phyloP scores from a whole-genome alignment of 108 stramenopile species.

The Fragilariopsis cylindrus region DNA sequence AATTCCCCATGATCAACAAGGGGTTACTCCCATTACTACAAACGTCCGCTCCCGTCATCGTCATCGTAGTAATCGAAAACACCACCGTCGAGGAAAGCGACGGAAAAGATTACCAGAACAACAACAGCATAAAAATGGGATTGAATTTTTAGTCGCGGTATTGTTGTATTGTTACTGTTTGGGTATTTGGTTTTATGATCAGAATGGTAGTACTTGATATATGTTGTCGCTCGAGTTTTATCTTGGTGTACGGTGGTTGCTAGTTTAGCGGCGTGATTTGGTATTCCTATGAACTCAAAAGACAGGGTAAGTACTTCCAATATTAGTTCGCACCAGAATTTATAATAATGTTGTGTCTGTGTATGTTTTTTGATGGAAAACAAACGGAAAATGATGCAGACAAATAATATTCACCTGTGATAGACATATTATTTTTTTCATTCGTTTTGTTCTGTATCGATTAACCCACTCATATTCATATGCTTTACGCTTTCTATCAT shows the following conservation, averaged over 20 bases:
- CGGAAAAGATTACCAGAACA: neutral
- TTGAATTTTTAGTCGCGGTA: neutral
- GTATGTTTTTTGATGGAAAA: neutral
- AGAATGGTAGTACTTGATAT: conserved; percentile 59
- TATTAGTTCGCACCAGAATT: neutral
- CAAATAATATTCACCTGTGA: no score
- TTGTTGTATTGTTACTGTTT: neutral
- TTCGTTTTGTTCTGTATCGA: conserved; percentile 2
- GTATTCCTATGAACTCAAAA: conserved; percentile 85
- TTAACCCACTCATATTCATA: no score
- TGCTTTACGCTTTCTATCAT: no score
- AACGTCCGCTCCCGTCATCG: conserved; percentile 9
- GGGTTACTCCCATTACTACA: neutral
- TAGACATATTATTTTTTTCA: no score
- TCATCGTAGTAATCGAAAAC: neutral
- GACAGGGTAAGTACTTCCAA: conserved; percentile 51
- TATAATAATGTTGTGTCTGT: neutral
- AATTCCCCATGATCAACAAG: neutral
- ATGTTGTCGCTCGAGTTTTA: conserved; percentile 62
- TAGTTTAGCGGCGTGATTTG: conserved; percentile 64
- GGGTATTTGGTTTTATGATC: conserved; percentile 18
- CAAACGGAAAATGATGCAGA: no score
- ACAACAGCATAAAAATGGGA: neutral
- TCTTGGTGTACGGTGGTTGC: conserved; percentile 67
- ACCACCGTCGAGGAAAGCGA: neutral